Evolutionary conservation across 1,139 yeast species (phyloP), one percentile per base, ranked within the genome.

Genomic region (Hemisphaericaspora lyxosophila): DNA sequence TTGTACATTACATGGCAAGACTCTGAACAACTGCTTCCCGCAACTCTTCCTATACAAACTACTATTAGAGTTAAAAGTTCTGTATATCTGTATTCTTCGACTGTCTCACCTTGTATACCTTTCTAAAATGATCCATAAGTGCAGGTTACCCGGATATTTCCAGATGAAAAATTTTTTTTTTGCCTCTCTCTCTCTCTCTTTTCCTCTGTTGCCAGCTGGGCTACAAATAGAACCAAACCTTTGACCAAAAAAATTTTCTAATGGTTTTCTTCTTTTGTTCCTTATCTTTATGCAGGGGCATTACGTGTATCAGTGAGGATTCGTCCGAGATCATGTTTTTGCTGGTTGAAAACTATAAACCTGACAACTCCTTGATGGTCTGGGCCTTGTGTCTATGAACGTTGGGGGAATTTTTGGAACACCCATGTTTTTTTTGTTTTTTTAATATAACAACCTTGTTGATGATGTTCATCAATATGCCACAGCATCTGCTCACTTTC

Each of bases 251-350:
- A n/a, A 34, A 17, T 23, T 32, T 34, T 36, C 18, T 33, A 32
- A 23, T 17, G 16, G 13, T 36, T 29, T 37, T 38, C 38, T 36
- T 38, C 60, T 28, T 59, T 62, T 58, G 58, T 59, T 65, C 83
- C 62, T 59, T 65, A 89, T 89, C 96, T 85, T 90, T 92, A 88
- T 90, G 97, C 98, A 85, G 86, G 97, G 97, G 97, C 96, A 89
- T 89, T 90, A 90, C 97, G 96, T 95, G 95, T 88, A 87, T 90
- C 97, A 89, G 96, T 90, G 98, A 90, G 97, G 97, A 92, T 89
- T 89, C 96, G 96, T 92, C 97, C 97, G 98, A 90, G 98, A 88
- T 88, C 95, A 95, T 90, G 97, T 90, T 86, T 89, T 90, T 90
- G 98, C 98, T 90, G 95, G 97, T 90, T 90, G 97, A 90, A 90